A percentile compares a stretch with the other conserved stretches of the same genome.
phyloP scores from a whole-genome alignment of 805 yeast genomes.

The Sugiyamaella marilandica region DNA sequence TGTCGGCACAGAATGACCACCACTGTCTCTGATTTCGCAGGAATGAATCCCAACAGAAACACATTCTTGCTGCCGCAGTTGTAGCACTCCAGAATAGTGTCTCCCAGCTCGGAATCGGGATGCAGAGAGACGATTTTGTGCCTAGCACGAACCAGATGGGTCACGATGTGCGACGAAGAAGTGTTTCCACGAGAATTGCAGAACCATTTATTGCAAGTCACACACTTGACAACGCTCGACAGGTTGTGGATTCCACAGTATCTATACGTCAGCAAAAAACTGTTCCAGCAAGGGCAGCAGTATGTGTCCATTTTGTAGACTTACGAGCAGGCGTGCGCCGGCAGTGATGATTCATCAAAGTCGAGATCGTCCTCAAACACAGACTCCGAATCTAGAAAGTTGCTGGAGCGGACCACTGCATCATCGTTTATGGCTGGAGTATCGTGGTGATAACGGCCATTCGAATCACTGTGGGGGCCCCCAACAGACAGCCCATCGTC shows the following conservation, averaged over 20 bases:
- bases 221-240: conserved; percentile 67
- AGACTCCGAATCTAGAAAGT: conserved; percentile 10
- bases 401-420: background rate
- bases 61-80: conserved; percentile 80
- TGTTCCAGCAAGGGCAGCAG: too few species aligned
- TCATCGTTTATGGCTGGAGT: background rate
- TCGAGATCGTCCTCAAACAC: conserved; percentile 18
- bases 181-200: conserved; percentile 66
- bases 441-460: background rate
- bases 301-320: conserved; percentile 12
- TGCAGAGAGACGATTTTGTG: conserved; percentile 74
- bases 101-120: conserved; percentile 80
- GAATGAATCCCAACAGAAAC: conserved; percentile 77
- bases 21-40: conserved; percentile 80
- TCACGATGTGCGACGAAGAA: conserved; percentile 74
- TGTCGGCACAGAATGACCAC: conserved; percentile 82
- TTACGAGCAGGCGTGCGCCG: conserved; percentile 45
- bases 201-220: conserved; percentile 78
- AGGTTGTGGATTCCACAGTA: conserved; percentile 75
- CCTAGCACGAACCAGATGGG: conserved; percentile 74
- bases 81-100: conserved; percentile 80
- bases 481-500: conserved; percentile 1
- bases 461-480: background rate
- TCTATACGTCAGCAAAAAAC: conserved; percentile 15
- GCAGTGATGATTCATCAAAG: conserved; percentile 25